Evolutionary conservation across 805 yeast species (phyloP).

Genomic region (Myxozyma nipponensis): DNA sequence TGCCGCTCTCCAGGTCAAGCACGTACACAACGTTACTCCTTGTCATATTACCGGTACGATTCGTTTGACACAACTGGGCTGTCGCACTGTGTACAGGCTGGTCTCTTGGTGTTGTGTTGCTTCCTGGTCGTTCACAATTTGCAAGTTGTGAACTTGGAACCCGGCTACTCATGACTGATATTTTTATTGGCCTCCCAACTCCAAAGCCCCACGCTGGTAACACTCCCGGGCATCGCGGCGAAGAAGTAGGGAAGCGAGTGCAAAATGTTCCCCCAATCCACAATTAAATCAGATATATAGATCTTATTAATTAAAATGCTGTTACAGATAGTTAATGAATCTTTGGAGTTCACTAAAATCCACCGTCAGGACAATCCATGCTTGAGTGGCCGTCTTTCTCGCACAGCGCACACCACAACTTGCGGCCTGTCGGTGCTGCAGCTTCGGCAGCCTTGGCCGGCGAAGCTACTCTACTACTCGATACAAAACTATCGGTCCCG

Average conservation of each 20-base stretch:
- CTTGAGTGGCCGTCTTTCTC: conserved; percentile 87
- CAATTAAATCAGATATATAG: not conserved
- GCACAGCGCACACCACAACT: conserved; percentile 88
- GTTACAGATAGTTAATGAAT: too few relatives aligned
- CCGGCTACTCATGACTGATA: not conserved
- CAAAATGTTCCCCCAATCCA: too few relatives aligned
- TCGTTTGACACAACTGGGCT: not conserved
- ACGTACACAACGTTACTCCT: conserved; percentile 48
- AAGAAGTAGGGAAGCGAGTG: too few relatives aligned
- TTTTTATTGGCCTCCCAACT: too few relatives aligned
- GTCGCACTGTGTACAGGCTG: not conserved
- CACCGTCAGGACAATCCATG: conserved; percentile 79
- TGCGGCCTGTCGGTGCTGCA: conserved; percentile 73
- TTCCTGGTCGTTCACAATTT: not conserved
- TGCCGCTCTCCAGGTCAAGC: conserved; percentile 93
- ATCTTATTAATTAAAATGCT: not conserved
- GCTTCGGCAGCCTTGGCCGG: conserved; percentile 40
- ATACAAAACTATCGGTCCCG: conserved; percentile 3
- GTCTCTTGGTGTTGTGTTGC: too few relatives aligned
- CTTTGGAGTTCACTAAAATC: too few relatives aligned
- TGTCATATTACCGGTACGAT: conserved; percentile 1
- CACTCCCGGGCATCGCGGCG: too few relatives aligned
- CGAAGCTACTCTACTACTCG: conserved; percentile 45
- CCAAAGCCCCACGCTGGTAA: too few relatives aligned
- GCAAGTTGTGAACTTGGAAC: not conserved